A percentile compares a stretch with the other conserved stretches of the same genome.
Evolutionary conservation across 2,329 filamentous ascomycete genomes (phyloP).

Genomic region (Diaporthe vexans): DNA sequence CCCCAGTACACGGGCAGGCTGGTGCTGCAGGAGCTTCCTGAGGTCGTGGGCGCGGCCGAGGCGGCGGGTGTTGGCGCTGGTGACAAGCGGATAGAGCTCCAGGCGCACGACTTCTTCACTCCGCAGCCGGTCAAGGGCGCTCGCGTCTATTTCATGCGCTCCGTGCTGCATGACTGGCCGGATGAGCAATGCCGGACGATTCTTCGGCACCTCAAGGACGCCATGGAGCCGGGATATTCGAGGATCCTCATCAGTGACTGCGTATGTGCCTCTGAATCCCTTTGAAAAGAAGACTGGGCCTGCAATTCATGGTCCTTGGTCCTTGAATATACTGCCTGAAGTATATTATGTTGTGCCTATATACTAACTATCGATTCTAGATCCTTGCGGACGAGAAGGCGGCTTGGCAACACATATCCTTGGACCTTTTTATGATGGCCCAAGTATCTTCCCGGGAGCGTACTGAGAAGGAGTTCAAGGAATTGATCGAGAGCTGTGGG

Average conservation of each 20-base stretch:
- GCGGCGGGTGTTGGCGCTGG: not conserved
- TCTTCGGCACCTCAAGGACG: conserved; percentile 37
- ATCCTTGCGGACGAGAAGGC: not conserved
- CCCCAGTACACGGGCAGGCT: not conserved
- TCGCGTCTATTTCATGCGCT: not conserved
- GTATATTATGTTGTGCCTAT: not conserved
- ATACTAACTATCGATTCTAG: not conserved
- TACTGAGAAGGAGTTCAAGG: not conserved
- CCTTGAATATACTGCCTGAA: not conserved
- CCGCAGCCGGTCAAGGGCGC: not conserved
- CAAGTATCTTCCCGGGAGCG: not conserved
- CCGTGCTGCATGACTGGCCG: conserved; percentile 51
- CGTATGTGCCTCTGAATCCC: not conserved
- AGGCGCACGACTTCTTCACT: not conserved
- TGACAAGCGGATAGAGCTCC: not conserved
- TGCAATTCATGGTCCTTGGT: not conserved
- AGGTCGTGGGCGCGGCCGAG: not conserved
- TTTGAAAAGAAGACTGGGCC: not conserved
- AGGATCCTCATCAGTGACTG: conserved; percentile 41
- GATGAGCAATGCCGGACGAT: conserved; percentile 47
- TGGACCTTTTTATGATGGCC: not conserved
- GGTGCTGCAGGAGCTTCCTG: not conserved
- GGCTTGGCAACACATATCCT: not conserved
- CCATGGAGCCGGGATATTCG: not conserved
- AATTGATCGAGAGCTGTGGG: not conserved